Conservation (phyloP, 2,329 filamentous ascomycete genomes). For the Sporothrix inflata region DNA sequence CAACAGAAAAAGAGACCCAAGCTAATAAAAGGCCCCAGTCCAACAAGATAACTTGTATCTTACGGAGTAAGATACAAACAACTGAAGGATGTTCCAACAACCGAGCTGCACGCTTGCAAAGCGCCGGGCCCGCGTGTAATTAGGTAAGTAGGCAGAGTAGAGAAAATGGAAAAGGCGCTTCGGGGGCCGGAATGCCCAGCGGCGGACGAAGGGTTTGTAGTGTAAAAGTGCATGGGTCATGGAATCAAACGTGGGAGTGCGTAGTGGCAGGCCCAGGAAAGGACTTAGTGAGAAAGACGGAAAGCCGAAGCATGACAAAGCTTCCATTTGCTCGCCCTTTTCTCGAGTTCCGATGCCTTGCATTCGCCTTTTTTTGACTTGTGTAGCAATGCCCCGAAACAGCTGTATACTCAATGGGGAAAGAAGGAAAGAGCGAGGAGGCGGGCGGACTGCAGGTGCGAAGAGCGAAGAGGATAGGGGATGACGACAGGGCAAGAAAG, state of each 20-base stretch:
- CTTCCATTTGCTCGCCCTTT: not conserved
- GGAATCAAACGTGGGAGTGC: constrained; percentile 5
- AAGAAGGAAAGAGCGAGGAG: not conserved
- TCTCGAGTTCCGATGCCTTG: not conserved
- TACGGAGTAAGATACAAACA: no score
- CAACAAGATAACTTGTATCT: no score
- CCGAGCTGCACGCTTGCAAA: constrained; percentile 9
- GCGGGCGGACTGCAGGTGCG: constrained; percentile 7
- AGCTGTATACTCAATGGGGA: constrained; percentile 6
- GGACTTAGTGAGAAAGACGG: not conserved
- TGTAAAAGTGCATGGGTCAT: not conserved
- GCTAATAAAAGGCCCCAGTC: not conserved
- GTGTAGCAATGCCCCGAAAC: constrained; percentile 13
- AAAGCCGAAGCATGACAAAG: constrained; percentile 17
- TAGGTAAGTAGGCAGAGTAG: constrained; percentile 13
- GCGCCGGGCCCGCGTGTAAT: constrained; percentile 5
- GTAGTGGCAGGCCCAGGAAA: no score
- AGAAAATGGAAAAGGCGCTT: not conserved
- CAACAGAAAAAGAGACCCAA: constrained; percentile 1
- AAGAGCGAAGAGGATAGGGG: not conserved
- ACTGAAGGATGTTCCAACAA: not conserved
- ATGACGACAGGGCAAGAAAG: not conserved
- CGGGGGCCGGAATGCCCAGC: constrained; percentile 4
- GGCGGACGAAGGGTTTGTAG: not conserved
- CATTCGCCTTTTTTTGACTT: not conserved